Percentiles rank a stretch among this genome's conserved stretches.
Evolutionary conservation across 139 green algal species (phyloP).

Genomic region (Chlamydomonas schloesseri): DNA sequence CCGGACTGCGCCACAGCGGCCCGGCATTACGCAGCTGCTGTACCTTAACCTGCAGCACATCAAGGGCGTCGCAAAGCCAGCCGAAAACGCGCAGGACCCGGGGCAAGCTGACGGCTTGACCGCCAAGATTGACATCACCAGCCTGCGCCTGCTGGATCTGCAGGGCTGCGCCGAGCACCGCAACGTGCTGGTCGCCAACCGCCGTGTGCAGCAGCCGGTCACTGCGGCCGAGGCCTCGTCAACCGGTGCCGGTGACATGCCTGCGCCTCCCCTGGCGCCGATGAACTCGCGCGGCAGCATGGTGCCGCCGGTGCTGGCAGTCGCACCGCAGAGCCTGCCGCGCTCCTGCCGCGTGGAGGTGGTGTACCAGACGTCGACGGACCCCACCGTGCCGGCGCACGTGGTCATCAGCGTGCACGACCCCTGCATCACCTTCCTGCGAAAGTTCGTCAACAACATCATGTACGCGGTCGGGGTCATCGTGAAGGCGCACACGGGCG

Average conservation of each 20-base stretch:
- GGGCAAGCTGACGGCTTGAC: neutral
- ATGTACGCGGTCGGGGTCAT: neutral
- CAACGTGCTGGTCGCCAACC: constrained; percentile 38
- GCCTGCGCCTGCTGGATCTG: constrained; percentile 19
- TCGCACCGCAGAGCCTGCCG: neutral
- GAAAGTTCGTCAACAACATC: constrained; percentile 34
- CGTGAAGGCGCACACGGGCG: neutral
- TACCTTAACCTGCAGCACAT: neutral
- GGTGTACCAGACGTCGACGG: neutral
- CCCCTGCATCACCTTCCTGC: constrained; percentile 18
- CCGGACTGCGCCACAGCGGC: neutral
- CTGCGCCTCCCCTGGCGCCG: no score
- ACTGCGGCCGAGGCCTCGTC: no score
- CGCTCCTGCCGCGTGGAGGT: neutral
- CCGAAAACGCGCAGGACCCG: no score
- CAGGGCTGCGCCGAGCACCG: constrained; percentile 56
- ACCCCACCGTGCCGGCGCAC: neutral
- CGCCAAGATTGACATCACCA: neutral
- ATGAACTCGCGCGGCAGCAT: neutral
- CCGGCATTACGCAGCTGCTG: constrained; percentile 36
- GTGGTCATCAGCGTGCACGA: neutral
- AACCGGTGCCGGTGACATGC: no score
- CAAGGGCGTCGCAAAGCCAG: neutral
- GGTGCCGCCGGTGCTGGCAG: no score
- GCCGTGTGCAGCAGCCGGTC: no score